These are phyloP conservation scores for Aciculosporium take DNA, from an alignment of 2,329 filamentous ascomycete species.

Conservation along the genomic window DNA sequence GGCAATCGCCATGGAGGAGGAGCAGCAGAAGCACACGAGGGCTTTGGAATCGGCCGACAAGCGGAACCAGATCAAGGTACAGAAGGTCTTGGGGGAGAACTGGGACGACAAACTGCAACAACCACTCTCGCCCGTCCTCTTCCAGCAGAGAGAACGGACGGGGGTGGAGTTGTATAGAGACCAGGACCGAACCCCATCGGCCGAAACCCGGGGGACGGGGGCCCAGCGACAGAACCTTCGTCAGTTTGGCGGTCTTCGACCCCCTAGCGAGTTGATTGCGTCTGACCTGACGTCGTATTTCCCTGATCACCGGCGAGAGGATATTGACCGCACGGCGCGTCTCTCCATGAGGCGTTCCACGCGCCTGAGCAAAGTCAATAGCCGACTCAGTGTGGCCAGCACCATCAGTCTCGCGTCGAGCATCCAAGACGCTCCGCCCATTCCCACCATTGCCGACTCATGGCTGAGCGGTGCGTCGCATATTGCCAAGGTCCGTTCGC, in stretches of 20 bases:
- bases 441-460: conserved; percentile 87
- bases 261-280: conserved; percentile 92
- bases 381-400: conserved; percentile 83
- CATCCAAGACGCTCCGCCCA: conserved; percentile 80
- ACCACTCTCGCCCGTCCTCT: conserved; percentile 70
- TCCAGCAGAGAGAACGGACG: conserved; percentile 53
- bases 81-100: conserved; percentile 77
- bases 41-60: conserved; percentile 52
- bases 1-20: conserved; percentile 79
- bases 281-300: conserved; percentile 96
- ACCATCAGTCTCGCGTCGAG: conserved; percentile 88
- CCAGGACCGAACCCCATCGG: conserved; percentile 40
- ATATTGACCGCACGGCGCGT: conserved; percentile 89
- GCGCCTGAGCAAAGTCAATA: conserved; percentile 82
- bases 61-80: conserved; percentile 73
- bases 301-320: conserved; percentile 82
- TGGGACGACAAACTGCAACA: conserved; percentile 71
- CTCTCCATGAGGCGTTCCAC: conserved; percentile 84
- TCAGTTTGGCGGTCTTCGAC: conserved; percentile 80
- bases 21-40: conserved; percentile 54
- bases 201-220: conserved; percentile 24
- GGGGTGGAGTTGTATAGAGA: conserved; percentile 40
- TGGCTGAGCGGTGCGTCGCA: conserved; percentile 52
- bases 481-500: conserved; percentile 24
- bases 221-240: conserved; percentile 43